Base-by-base conservation (phyloP, 2,329 filamentous ascomycete genomes). In the Cercospora sesami region DNA sequence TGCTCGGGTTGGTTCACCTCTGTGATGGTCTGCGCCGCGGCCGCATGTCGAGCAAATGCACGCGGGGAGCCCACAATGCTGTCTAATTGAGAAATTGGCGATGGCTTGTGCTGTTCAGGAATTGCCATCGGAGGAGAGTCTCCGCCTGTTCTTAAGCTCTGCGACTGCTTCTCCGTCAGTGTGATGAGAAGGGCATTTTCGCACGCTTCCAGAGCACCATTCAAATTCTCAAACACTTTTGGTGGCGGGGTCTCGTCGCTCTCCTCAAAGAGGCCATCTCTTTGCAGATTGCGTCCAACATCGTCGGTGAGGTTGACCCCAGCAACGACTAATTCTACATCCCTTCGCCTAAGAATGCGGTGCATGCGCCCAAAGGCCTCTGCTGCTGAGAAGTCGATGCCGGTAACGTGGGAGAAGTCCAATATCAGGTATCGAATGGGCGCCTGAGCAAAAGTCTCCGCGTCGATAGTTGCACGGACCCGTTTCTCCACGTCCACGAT, bases 331-430 rank as follows among this genome's bases (percentile, higher is more conserved):
- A 97, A 87, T 66, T 90, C 86, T 39, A 99, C 91, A 28, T 89
- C 88, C 76, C 92, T 91, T 71, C 89, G 88, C 69, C 89, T 84
- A 2, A 98, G 83, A 21, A 98, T 86, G 23, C 95, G 89, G 77
- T 94, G 95, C 79, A 99, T 93, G 14, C 94, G 91, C 68, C 92
- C 93, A 78, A 99, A 98, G 0, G 92, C 95, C 79, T 99, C 95
- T 0, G 93, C 94, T 0, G 95, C 94, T 0, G 94, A 98, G 78
- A 97, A 99, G 80, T 99, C 95, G 23, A 98, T 87, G 7, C 94
- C 95, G 14, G 91, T 94, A 51, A 99, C 95, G 70, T 95, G 91
- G 71, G 88, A 89, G 74, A 99, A 86, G 77, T 99, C 95, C 45
- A 99, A 84, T 18, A 99, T 88, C 51, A 99, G 84, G 78, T 93